phyloP scores from a whole-genome alignment of 805 yeast species.

The Saccharomycopsis amapae region DNA sequence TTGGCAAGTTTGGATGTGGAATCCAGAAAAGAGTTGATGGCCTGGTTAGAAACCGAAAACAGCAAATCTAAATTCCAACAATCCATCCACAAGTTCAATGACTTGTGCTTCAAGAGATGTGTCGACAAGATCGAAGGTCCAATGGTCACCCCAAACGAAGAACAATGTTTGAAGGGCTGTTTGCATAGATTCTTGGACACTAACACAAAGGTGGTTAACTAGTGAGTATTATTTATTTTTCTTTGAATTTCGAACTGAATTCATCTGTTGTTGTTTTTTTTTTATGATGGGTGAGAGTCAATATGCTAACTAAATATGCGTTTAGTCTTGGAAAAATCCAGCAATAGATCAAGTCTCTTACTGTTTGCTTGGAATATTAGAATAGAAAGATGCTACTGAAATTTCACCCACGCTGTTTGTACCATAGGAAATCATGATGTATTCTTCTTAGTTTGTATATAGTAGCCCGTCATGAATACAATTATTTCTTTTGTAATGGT shows the following conservation, averaged over 20 bases:
- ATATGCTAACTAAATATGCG: neutral
- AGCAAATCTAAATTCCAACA: constrained; percentile 81
- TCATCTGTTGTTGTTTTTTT: too few species aligned
- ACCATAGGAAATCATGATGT: too few species aligned
- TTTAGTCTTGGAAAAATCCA: neutral
- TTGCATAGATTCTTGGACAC: constrained; percentile 82
- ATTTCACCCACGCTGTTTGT: too few species aligned
- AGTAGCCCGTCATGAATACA: too few species aligned
- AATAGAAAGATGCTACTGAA: too few species aligned
- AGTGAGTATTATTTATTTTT: constrained; percentile 10
- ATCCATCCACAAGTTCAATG: constrained; percentile 83
- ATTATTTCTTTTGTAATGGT: too few species aligned
- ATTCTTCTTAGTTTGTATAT: too few species aligned
- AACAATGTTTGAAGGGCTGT: constrained; percentile 70
- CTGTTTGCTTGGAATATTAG: too few species aligned
- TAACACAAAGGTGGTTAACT: constrained; percentile 72
- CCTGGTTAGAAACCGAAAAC: constrained; percentile 75
- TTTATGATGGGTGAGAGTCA: neutral
- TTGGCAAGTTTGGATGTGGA: constrained; percentile 51
- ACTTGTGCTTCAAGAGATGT: constrained; percentile 86
- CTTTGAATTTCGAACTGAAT: too few species aligned
- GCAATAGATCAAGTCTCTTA: neutral
- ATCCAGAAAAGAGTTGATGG: constrained; percentile 65
- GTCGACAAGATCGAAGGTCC: constrained; percentile 36
- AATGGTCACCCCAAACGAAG: constrained; percentile 48